Percentiles rank a stretch among this genome's conserved stretches.
Evolutionary conservation across 78 protist genomes (phyloP).

Genomic region (Blattamonas nauphoetae): DNA sequence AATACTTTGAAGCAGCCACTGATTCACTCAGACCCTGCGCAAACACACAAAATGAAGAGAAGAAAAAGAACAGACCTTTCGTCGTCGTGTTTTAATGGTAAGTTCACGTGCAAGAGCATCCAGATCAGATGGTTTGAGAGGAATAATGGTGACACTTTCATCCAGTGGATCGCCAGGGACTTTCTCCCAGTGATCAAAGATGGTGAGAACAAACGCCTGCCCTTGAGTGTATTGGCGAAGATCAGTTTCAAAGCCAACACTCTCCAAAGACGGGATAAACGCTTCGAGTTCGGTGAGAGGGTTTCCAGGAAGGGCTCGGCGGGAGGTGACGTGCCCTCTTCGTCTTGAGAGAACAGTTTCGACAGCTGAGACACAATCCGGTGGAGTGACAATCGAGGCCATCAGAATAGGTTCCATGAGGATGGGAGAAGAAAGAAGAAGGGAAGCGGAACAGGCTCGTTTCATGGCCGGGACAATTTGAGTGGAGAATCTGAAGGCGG

Average conservation of each 20-base stretch:
- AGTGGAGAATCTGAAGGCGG: conserved; percentile 69
- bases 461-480: conserved; percentile 81
- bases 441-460: conserved; percentile 70
- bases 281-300: conserved; percentile 23
- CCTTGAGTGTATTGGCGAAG: conserved; percentile 62
- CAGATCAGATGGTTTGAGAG: conserved; percentile 67
- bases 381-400: conserved; percentile 79
- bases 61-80: conserved; percentile 59
- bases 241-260: conserved; percentile 96
- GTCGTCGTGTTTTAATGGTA: conserved; percentile 93
- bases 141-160: conserved; percentile 61
- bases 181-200: conserved; percentile 73
- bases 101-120: conserved; percentile 92
- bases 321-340: conserved; percentile 32
- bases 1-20: neutral
- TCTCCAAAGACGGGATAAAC: conserved; percentile 85
- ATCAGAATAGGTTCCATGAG: conserved; percentile 89
- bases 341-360: conserved; percentile 63
- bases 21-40: neutral
- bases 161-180: conserved; percentile 98
- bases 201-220: conserved; percentile 27
- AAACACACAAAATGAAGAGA: neutral
- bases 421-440: conserved; percentile 79
- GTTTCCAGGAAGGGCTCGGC: neutral
- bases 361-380: conserved; percentile 76